These are phyloP conservation scores for Ophiocordyceps camponoti-floridani DNA, from an alignment of 2,329 filamentous ascomycete genomes.

Conservation along the genomic window DNA sequence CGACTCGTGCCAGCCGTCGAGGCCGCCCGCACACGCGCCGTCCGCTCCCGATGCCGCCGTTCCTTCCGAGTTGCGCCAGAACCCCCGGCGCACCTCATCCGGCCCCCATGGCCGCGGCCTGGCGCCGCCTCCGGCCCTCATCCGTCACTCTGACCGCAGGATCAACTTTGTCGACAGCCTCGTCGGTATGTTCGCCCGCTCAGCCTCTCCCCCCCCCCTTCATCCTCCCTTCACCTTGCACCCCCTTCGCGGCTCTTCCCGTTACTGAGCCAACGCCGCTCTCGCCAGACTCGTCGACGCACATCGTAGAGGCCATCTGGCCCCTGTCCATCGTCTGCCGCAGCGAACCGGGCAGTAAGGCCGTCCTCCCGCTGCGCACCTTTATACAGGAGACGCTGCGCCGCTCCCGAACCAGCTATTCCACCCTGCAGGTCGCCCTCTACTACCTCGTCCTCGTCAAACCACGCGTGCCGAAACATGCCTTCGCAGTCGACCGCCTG, in stretches of 20 bases:
- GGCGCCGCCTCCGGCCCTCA: conserved; percentile 52
- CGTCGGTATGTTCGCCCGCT: conserved; percentile 91
- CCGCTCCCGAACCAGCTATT: conserved; percentile 90
- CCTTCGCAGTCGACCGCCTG: conserved; percentile 69
- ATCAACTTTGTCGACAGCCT: conserved; percentile 91
- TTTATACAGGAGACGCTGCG: conserved; percentile 97
- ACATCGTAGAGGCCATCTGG: conserved; percentile 97
- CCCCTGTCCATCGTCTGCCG: conserved; percentile 65
- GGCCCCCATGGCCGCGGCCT: conserved; percentile 36
- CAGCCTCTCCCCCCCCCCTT: conserved; percentile 8
- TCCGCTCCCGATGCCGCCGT: conserved; percentile 22
- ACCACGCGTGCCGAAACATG: conserved; percentile 64
- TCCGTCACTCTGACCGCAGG: conserved; percentile 82
- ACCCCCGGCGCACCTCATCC: conserved; percentile 38
- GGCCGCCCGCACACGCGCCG: conserved; percentile 6
- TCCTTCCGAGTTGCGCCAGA: conserved; percentile 44
- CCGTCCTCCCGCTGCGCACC: conserved; percentile 74
- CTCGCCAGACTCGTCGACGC: conserved; percentile 73
- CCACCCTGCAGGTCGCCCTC: conserved; percentile 85
- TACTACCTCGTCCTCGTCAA: conserved; percentile 95
- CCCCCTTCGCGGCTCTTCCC: no score
- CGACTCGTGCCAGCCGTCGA: conserved; percentile 25
- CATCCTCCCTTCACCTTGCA: conserved; percentile 10
- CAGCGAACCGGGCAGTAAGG: conserved; percentile 52
- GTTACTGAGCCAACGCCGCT: conserved; percentile 13